These are phyloP conservation scores for Trichocladium uniseriatum DNA, from an alignment of 495 filamentous ascomycete species.

Conservation along the genomic window DNA sequence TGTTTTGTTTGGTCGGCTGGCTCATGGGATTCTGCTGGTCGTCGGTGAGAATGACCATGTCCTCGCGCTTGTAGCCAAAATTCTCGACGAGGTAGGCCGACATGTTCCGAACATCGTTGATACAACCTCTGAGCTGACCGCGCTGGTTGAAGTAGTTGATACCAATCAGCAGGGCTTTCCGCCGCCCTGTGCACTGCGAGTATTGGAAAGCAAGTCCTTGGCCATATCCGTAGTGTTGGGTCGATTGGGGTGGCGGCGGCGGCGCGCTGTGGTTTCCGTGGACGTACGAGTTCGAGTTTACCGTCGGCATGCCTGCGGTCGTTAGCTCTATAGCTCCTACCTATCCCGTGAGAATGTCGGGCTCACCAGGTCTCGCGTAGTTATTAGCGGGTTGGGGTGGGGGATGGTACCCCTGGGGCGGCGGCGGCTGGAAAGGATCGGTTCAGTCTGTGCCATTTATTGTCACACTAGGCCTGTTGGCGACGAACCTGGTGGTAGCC, in stretches of 20 bases:
- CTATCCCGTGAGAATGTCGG: neutral
- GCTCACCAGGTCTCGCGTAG: constrained; percentile 36
- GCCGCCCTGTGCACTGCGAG: constrained; percentile 79
- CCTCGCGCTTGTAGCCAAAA: constrained; percentile 89
- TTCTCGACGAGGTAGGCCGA: constrained; percentile 80
- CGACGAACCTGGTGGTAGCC: constrained; percentile 22
- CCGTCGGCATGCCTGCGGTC: constrained; percentile 33
- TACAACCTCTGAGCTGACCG: constrained; percentile 87
- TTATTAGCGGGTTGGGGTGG: constrained; percentile 20
- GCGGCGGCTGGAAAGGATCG: constrained; percentile 26
- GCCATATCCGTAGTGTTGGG: constrained; percentile 65
- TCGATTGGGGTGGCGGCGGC: constrained; percentile 48
- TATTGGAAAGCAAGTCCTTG: constrained; percentile 78
- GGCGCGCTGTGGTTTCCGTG: constrained; percentile 47
- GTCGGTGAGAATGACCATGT: constrained; percentile 97
- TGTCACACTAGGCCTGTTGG: neutral
- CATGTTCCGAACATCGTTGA: constrained; percentile 99
- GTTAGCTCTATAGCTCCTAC: constrained; percentile 4
- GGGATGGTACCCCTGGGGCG: constrained; percentile 35
- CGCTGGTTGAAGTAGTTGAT: constrained; percentile 97
- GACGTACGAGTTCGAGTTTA: constrained; percentile 43
- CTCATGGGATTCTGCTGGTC: constrained; percentile 97
- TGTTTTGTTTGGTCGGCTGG: constrained; percentile 93
- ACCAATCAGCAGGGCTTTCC: constrained; percentile 90
- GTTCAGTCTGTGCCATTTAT: constrained; percentile 10